These are phyloP conservation scores for Paragyromitra xinjiangensis DNA, from an alignment of 495 filamentous ascomycete species.

Conservation along the genomic window DNA sequence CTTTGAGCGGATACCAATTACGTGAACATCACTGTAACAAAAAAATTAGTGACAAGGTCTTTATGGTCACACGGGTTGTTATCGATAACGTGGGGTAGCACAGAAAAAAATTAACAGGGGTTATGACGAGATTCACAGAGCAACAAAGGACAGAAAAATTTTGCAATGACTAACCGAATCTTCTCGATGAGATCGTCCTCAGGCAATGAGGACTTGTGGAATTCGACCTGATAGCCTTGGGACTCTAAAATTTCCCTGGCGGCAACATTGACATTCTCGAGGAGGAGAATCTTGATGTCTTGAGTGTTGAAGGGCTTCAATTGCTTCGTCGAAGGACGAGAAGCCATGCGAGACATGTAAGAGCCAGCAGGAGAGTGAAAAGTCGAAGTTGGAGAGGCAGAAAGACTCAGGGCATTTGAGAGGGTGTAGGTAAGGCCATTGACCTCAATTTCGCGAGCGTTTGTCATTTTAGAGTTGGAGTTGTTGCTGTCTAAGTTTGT, in stretches of 20 bases:
- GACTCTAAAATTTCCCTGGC: conserved; percentile 79
- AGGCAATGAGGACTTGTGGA: conserved; percentile 83
- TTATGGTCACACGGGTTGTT: conserved; percentile 19
- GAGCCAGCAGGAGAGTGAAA: conserved; percentile 53
- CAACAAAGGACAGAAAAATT: conserved; percentile 44
- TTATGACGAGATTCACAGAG: conserved; percentile 22
- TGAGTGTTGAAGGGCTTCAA: conserved; percentile 94
- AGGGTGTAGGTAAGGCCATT: conserved; percentile 48
- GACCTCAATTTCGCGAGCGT: conserved; percentile 52
- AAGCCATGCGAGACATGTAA: conserved; percentile 41
- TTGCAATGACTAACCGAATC: conserved; percentile 73
- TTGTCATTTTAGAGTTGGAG: conserved; percentile 45
- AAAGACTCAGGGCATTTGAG: conserved; percentile 44
- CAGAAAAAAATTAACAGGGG: conserved; percentile 22
- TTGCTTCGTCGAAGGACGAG: conserved; percentile 66
- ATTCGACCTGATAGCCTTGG: conserved; percentile 97
- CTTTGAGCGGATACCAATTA: conserved; percentile 98
- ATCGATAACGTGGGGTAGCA: conserved; percentile 46
- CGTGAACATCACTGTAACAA: conserved; percentile 81
- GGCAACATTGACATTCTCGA: conserved; percentile 95
- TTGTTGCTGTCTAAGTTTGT: conserved; percentile 16
- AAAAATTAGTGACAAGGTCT: conserved; percentile 39
- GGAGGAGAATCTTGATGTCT: conserved; percentile 93
- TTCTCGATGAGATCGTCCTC: conserved; percentile 96
- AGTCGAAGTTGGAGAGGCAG: conserved; percentile 51